A percentile compares a stretch with the other conserved stretches of the same genome.
These are phyloP conservation scores for Xylariaceae sp. DNA, from an alignment of 2,329 filamentous ascomycete species.

Conservation along the genomic window DNA sequence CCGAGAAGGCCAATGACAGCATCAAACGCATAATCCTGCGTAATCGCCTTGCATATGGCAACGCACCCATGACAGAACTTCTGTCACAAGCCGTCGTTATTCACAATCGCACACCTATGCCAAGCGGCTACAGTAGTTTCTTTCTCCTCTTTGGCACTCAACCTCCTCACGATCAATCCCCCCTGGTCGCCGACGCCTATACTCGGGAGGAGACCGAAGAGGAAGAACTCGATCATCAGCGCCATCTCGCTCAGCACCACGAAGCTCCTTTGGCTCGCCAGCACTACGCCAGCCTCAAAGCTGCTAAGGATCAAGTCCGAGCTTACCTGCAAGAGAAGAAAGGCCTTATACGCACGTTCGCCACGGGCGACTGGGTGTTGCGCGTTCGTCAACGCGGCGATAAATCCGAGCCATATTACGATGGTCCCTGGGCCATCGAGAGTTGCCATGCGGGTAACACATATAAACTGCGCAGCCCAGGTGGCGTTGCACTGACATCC, in stretches of 20 bases:
- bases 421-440: background rate
- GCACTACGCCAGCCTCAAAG: background rate
- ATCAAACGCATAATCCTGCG: background rate
- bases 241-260: background rate
- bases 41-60: background rate
- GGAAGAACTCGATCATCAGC: too few species aligned
- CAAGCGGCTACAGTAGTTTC: background rate
- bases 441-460: background rate
- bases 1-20: background rate
- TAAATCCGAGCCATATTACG: background rate
- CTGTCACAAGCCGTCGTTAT: background rate
- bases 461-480: background rate
- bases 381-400: background rate
- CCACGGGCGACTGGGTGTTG: background rate
- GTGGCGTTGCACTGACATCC: background rate
- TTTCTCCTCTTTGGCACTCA: background rate
- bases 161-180: background rate
- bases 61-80: background rate
- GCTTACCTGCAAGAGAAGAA: background rate
- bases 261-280: background rate
- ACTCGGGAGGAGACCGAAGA: too few species aligned
- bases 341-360: background rate
- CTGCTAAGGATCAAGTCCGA: background rate
- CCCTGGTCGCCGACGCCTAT: too few species aligned
- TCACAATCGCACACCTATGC: background rate